Conservation (phyloP, 2,329 filamentous ascomycete genomes). For the Fusarium palustre region DNA sequence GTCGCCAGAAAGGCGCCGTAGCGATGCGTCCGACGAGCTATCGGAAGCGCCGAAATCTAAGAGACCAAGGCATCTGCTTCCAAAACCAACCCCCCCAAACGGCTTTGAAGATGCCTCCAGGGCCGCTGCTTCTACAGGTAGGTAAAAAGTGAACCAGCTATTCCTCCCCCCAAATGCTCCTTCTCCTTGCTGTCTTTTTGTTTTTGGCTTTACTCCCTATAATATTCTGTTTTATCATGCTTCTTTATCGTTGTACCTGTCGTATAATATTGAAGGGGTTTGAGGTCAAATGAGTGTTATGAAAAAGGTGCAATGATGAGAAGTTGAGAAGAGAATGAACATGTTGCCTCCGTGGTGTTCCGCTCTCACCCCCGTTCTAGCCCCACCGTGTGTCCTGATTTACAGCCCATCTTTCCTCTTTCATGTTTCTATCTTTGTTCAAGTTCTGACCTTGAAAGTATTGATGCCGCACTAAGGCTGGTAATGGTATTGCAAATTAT, state of each 20-base stretch:
- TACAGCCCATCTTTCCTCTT: not conserved
- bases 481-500: not conserved
- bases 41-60: too few relatives aligned
- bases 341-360: not conserved
- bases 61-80: too few relatives aligned
- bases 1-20: too few relatives aligned
- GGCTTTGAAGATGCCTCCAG: not conserved
- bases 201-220: not conserved
- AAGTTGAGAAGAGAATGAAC: not conserved
- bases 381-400: not conserved
- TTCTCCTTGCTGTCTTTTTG: not conserved
- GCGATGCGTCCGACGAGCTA: too few relatives aligned
- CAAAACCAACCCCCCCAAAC: too few relatives aligned
- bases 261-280: not conserved
- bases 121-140: not conserved
- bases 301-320: not conserved
- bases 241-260: not conserved
- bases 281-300: not conserved
- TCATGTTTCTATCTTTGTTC: not conserved
- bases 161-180: not conserved
- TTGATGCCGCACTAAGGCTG: not conserved
- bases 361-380: not conserved
- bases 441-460: not conserved
- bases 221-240: not conserved
- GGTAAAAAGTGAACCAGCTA: not conserved